Evolutionary conservation across 2,329 filamentous ascomycete species (phyloP), one percentile per base, ranked within the genome.

Genomic region (Hypoxylon sp.): DNA sequence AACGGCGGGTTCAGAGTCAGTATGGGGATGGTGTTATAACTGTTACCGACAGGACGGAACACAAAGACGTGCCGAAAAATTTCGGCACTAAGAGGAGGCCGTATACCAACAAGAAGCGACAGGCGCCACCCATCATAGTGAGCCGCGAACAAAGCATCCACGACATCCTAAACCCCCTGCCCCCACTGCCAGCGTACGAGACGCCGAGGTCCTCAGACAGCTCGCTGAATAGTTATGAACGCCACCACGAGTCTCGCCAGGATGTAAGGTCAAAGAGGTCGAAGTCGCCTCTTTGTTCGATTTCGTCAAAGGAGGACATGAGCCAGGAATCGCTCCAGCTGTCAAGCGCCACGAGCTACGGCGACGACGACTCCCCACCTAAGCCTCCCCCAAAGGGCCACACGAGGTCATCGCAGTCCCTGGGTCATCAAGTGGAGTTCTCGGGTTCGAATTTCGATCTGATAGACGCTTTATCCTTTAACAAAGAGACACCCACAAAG

Each of bases 211-310:
- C 78, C 15, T 77, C 79, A 20, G 73, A 73, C 41, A 79, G 75
- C 62, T 82, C 80, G 69, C 77, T 81, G 66, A 78, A 75, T 64
- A 79, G 75, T 60, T 77, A 70, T 53, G 75, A 80, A 35, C 72
- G 70, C 62, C 71, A 75, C 64, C 68, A 58, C 48, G 70, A 70
- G 49, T 63, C 47, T 35, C 63, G 67, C 26, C 60, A 64, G 15
- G 60, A 71, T 50, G 68, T 66, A 55, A 67, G 69, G 55, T 69
- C 62, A 62, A 69, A 66, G 63, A 70, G 70, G 47, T 71, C 70
- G n/a, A 70, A 69, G 41, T 71, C 70, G 11, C 67, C 69, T 57
- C 73, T 75, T 73, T 76, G 75, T 74, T 70, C 70, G 23, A 62
- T 62, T 41, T 61, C 66, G 33, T 66, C 65, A 64, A 69, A 68